Evolutionary conservation across 768 basidiomycete genomes (phyloP).

Genomic region (Goffeauzyma gilvescens): DNA sequence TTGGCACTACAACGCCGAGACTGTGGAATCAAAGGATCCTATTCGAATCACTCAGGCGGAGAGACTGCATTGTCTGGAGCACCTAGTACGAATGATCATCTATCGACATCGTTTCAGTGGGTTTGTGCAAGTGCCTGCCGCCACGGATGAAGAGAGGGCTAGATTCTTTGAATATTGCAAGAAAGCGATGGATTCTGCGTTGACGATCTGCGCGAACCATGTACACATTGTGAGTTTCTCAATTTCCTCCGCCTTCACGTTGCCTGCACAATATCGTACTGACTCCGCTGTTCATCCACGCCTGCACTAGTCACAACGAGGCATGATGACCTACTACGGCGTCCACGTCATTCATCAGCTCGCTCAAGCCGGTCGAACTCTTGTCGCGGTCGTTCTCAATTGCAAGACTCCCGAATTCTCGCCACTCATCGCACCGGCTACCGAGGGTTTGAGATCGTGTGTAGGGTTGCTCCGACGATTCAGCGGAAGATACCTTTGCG

Average conservation of each 20-base stretch:
- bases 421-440: conserved; percentile 55
- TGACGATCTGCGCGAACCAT: conserved; percentile 65
- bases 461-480: conserved; percentile 70
- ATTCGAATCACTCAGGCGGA: conserved; percentile 77
- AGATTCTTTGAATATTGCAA: conserved; percentile 29
- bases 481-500: conserved; percentile 80
- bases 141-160: conserved; percentile 46
- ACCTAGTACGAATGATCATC: conserved; percentile 69
- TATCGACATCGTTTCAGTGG: conserved; percentile 55
- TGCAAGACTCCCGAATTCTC: conserved; percentile 64
- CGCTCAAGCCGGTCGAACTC: conserved; percentile 77
- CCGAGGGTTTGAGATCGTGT: conserved; percentile 71
- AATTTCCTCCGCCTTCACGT: neutral
- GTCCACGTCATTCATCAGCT: conserved; percentile 91
- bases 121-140: conserved; percentile 27
- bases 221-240: conserved; percentile 48
- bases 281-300: neutral
- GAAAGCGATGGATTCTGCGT: conserved; percentile 56
- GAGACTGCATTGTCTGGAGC: conserved; percentile 67
- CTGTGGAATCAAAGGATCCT: conserved; percentile 63
- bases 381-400: conserved; percentile 69
- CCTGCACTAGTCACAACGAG: conserved; percentile 41
- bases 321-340: conserved; percentile 83
- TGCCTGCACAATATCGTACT: neutral
- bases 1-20: conserved; percentile 66